Percentiles rank a stretch among this genome's conserved stretches.
Conservation (phyloP, 1,139 yeast species). For the Scheffersomyces stambukii region DNA sequence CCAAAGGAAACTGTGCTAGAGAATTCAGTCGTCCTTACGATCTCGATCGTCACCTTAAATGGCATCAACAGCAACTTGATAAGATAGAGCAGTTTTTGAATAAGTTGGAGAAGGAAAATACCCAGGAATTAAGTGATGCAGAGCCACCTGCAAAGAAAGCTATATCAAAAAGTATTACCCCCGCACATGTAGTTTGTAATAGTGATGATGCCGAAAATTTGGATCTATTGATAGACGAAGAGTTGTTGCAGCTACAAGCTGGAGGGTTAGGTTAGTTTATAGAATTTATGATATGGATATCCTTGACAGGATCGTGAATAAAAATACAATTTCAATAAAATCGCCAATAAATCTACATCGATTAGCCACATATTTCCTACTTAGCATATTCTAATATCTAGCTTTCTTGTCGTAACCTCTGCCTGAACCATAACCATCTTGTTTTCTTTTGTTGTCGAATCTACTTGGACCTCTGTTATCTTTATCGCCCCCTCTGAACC, state of each 20-base stretch:
- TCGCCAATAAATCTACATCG: too few relatives aligned
- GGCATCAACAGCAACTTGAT: constrained; percentile 45
- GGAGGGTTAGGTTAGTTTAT: background rate
- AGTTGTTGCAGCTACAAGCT: constrained; percentile 12
- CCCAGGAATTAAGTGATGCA: constrained; percentile 4
- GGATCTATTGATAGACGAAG: constrained; percentile 29
- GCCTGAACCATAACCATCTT: constrained; percentile 18
- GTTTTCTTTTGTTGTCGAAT: constrained; percentile 21
- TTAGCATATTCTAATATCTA: constrained; percentile 23
- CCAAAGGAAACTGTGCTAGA: constrained; percentile 44
- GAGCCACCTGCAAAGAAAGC: constrained; percentile 8
- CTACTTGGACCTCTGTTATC: constrained; percentile 5
- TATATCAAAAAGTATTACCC: constrained; percentile 3
- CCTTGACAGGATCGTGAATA: too few relatives aligned
- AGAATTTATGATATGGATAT: constrained; percentile 5
- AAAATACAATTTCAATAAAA: too few relatives aligned
- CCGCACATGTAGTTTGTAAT: constrained; percentile 5
- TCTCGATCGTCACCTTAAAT: constrained; percentile 46
- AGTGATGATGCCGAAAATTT: constrained; percentile 10
- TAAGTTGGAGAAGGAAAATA: constrained; percentile 19
- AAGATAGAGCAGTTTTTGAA: constrained; percentile 30
- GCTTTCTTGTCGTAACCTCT: constrained; percentile 31
- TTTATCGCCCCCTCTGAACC: constrained; percentile 3
- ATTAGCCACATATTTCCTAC: too few relatives aligned
- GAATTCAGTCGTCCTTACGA: constrained; percentile 46